Base-by-base conservation (phyloP, 2,329 filamentous ascomycete species). In the Herpotrichia juniperi region DNA sequence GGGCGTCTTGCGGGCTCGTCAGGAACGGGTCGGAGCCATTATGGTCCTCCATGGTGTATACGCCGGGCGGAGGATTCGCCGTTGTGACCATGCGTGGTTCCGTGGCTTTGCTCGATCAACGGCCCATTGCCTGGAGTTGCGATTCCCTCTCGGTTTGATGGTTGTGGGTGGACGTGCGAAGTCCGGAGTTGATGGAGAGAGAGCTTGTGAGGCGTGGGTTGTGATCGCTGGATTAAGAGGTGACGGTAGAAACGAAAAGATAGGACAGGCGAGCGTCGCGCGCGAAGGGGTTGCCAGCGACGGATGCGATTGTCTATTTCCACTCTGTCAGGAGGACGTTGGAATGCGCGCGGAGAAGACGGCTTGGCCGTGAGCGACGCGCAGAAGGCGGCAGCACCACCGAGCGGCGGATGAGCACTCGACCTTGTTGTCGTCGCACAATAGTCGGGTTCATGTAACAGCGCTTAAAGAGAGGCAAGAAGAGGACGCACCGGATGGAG, bases 1-100 rank as follows among this genome's bases (percentile, higher is more conserved):
- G 76, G 32, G 67, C 54, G 58, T 71, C 72, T 54, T 68, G 70
- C 46, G 69, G 57, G 42, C 61, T 69, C 61, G 61, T 52, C 45
- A 71, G 61, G 64, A 82, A 83, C 24, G 80, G 79, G 66, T 82
- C 79, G 45, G 60, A 56, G 39, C 62, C 64, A 58, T 61, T 64
- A 60, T 64, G 66, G 57, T 72, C 71, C 53, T 72, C 71, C 48
- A 77, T 62, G 46, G 71, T 66, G 57, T 73, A 69, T 46, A 75
- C 75, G 64, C 76, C 76, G 45, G 71, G 66, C 43, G 71, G 69
- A 45, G 62, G 69, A 51, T 76, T 78, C 55, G 74, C 74, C 42
- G 67, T 68, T 47, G 75, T 74, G 49, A 76, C 74, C 76, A 79
- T 79, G 52, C 48, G 56, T 65, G 50, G 49, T 62, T 32, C 51